A percentile compares a stretch with the other conserved stretches of the same genome.
phyloP scores from a whole-genome alignment of 1,284 basidiomycete genomes.

The Trichosporon asahii region DNA sequence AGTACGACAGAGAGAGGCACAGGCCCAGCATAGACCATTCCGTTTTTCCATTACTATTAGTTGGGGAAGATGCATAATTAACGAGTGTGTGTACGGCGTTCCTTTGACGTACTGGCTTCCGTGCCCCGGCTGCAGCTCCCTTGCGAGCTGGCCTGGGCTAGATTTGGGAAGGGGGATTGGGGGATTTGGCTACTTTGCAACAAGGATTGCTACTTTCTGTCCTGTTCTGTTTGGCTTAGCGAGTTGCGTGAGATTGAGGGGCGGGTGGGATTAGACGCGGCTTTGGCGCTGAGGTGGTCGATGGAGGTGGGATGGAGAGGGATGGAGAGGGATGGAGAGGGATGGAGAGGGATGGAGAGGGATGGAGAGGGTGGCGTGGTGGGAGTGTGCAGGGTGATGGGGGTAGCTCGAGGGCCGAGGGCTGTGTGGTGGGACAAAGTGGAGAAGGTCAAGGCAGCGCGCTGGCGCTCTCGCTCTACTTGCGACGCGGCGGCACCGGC shows the following conservation, averaged over 20 bases:
- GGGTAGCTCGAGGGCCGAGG: too few relatives aligned
- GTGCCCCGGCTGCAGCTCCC: not conserved
- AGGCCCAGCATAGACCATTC: not conserved
- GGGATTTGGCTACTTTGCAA: constrained; percentile 1
- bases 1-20: not conserved
- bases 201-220: not conserved
- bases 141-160: not conserved
- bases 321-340: not conserved
- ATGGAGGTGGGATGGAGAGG: not conserved
- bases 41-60: not conserved
- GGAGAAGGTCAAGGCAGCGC: too few relatives aligned
- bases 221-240: not conserved
- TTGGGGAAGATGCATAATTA: not conserved
- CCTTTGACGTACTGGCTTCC: too few relatives aligned
- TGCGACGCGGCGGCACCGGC: not conserved
- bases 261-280: too few relatives aligned
- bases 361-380: too few relatives aligned
- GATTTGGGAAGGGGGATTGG: too few relatives aligned
- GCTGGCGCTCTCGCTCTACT: too few relatives aligned
- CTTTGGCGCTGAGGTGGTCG: not conserved
- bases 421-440: not conserved
- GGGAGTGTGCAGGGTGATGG: too few relatives aligned
- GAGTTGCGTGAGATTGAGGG: not conserved
- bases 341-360: not conserved
- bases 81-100: not conserved